phyloP scores from a whole-genome alignment of 2,329 filamentous ascomycete genomes.

The Penicillium digitatum region DNA sequence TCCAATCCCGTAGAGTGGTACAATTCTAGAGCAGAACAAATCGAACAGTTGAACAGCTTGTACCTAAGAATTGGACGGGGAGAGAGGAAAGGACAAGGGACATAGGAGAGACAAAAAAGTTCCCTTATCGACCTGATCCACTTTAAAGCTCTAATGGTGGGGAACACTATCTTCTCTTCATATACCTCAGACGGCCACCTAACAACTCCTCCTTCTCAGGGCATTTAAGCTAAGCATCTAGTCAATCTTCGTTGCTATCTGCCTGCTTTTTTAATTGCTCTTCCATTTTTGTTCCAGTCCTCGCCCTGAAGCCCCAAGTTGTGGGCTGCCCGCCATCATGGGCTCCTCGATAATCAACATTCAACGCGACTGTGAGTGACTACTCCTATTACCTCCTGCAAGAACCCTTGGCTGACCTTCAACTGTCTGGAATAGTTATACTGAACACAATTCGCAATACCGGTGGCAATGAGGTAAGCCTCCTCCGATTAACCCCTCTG shows the following conservation, averaged over 20 bases:
- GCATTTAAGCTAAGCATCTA: background rate
- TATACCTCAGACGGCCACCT: constrained; percentile 27
- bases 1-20: constrained; percentile 1
- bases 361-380: constrained; percentile 66
- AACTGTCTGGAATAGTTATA: constrained; percentile 54
- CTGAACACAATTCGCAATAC: constrained; percentile 71
- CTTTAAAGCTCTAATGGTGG: constrained; percentile 28
- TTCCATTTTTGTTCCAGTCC: background rate
- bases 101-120: constrained; percentile 6
- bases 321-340: constrained; percentile 55
- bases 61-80: background rate
- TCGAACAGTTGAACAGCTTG: background rate
- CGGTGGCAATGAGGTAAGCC: constrained; percentile 70
- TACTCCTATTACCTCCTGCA: background rate
- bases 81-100: background rate
- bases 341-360: constrained; percentile 78
- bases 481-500: constrained; percentile 23
- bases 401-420: constrained; percentile 12
- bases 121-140: constrained; percentile 25
- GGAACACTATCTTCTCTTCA: constrained; percentile 25
- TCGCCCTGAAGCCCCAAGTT: constrained; percentile 19
- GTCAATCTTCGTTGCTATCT: background rate
- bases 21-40: background rate
- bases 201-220: background rate
- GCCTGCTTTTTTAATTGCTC: background rate